A percentile compares a stretch with the other conserved stretches of the same genome.
These are phyloP conservation scores for Glebionis coronaria DNA, from an alignment of 129 eudicot species.

Conservation along the genomic window DNA sequence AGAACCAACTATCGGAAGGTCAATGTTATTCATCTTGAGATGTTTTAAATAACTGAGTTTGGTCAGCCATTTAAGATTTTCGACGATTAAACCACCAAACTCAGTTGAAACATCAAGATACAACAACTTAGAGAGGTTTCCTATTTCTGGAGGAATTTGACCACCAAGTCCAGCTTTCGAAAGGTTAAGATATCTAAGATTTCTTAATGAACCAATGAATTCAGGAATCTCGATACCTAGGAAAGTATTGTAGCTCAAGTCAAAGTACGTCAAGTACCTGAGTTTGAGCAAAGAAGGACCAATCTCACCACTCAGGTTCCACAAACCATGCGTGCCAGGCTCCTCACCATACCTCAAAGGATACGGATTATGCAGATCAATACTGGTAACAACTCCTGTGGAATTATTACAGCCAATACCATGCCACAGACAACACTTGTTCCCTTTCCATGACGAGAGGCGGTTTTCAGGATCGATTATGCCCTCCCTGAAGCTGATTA, in stretches of 20 bases:
- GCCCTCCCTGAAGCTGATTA: constrained; percentile 34
- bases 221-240: constrained; percentile 34
- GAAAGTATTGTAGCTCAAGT: constrained; percentile 49
- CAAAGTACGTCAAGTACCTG: constrained; percentile 32
- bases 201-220: constrained; percentile 39
- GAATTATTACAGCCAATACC: constrained; percentile 35
- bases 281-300: constrained; percentile 42
- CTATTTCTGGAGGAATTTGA: constrained; percentile 30
- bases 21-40: constrained; percentile 25
- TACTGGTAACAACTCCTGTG: constrained; percentile 23
- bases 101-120: constrained; percentile 40
- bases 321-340: constrained; percentile 33
- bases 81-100: constrained; percentile 21
- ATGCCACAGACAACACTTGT: constrained; percentile 40
- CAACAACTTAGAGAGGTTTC: constrained; percentile 45
- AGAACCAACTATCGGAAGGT: constrained; percentile 31
- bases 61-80: constrained; percentile 28
- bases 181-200: constrained; percentile 40
- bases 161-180: constrained; percentile 46
- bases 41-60: constrained; percentile 29
- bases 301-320: constrained; percentile 50
- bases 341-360: constrained; percentile 6
- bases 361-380: constrained; percentile 34
- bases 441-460: constrained; percentile 46
- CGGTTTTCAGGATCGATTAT: constrained; percentile 35